phyloP scores from a whole-genome alignment of 768 basidiomycete species.

The Cyathus striatus region DNA sequence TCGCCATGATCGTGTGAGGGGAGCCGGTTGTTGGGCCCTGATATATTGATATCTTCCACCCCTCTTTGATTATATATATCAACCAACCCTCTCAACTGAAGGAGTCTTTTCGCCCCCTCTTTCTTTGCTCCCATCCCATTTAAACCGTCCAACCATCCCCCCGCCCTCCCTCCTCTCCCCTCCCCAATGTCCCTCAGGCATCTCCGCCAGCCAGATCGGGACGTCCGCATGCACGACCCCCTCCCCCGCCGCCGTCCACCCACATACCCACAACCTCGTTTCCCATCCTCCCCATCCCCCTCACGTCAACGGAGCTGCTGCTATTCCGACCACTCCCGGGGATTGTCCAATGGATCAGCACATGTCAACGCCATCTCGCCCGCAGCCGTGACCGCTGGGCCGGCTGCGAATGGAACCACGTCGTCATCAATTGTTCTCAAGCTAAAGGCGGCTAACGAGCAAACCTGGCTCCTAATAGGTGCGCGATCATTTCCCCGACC shows the following conservation, averaged over 20 bases:
- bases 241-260: constrained; percentile 25
- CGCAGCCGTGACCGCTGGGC: constrained; percentile 30
- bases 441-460: constrained; percentile 82
- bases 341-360: constrained; percentile 34
- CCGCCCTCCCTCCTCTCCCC: constrained; percentile 35
- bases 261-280: constrained; percentile 24
- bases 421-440: constrained; percentile 59
- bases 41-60: constrained; percentile 36
- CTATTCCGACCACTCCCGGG: constrained; percentile 41
- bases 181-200: constrained; percentile 58
- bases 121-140: constrained; percentile 28
- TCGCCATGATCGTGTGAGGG: constrained; percentile 66
- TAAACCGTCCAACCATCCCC: constrained; percentile 19
- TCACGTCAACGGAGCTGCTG: constrained; percentile 48
- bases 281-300: constrained; percentile 37
- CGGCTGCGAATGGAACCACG: constrained; percentile 26
- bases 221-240: constrained; percentile 61
- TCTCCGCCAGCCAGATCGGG: constrained; percentile 51
- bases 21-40: constrained; percentile 38
- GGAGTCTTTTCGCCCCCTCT: constrained; percentile 46
- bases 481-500: no score
- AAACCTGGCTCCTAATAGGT: constrained; percentile 96
- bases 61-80: constrained; percentile 53
- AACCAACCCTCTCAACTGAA: constrained; percentile 32
- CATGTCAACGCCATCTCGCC: constrained; percentile 42